Base-by-base conservation (phyloP, 345 rosid genomes). In the Psidium friedrichsthalianum region DNA sequence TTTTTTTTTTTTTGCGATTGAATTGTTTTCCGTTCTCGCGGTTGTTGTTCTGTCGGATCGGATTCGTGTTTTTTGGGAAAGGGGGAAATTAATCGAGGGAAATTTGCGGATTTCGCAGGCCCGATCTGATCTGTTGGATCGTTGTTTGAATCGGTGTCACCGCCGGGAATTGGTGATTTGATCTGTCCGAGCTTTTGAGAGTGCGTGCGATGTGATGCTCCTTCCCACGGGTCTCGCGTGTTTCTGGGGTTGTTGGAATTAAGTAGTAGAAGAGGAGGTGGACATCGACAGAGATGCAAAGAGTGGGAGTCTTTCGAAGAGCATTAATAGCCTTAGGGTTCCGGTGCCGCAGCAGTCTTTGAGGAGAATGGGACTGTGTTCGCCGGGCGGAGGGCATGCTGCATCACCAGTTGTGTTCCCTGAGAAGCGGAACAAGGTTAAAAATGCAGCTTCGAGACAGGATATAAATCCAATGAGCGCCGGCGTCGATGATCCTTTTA, bases 341-440 rank as follows among this genome's bases (percentile, higher is more conserved):
- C 51, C 93, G 21, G 89, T 88, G 85, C 92, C 93, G 57, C 93
- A 90, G 87, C 96, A 93, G 91, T 90, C 98, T 21, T 87, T 90
- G 51, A 91, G 93, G 87, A 94, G 98, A 59, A 89, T 97, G 92
- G 95, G 99, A 8, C 91, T 94, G 89, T 97, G 98, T 89, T 92
- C 94, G 3, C 95, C 94, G 1, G 91, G 95, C 0, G 94, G 91
- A 58, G 90, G 89, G 10, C 96, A 92, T 74, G 98, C 94, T 61
- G 92, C 98, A 0, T 97, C 99, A 61, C 99, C 99, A 2, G 89
- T 95, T 15, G 98, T 94, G 15, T 97, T 95, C 87, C 99, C 98
- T 0, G 98, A 97, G 90, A 96, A 95, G 88, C 91, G 98, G 20
- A 89, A 90, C 90, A 97, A 92, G 93, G 91, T 89, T 84, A 96